A percentile compares a stretch with the other conserved stretches of the same genome.
Conservation (phyloP, 495 filamentous ascomycete genomes). For the Xylaria castorea region DNA sequence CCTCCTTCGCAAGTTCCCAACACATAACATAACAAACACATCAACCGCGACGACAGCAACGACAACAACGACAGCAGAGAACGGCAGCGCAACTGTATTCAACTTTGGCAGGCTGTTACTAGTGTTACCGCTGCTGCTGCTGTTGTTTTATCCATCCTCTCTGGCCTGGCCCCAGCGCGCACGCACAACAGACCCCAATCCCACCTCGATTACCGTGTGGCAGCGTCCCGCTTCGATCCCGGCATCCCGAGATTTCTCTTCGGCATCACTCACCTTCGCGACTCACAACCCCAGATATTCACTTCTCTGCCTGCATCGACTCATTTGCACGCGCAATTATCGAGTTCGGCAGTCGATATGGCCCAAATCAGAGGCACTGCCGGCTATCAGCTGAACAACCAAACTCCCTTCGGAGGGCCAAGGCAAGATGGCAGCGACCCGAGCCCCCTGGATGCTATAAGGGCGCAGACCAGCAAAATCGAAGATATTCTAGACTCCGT, state of each 20-base stretch:
- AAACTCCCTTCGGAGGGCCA: slow-evolving; percentile 69
- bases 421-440: slow-evolving; percentile 71
- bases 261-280: slow-evolving; percentile 2
- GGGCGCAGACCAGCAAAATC: slow-evolving; percentile 96
- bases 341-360: slow-evolving; percentile 58
- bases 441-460: slow-evolving; percentile 88
- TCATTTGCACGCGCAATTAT: slow-evolving; percentile 30
- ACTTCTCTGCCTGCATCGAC: slow-evolving; percentile 29
- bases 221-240: slow-evolving; percentile 1
- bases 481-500: slow-evolving; percentile 91
- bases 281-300: background rate
- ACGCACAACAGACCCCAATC: slow-evolving; percentile 11
- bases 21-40: too few relatives aligned
- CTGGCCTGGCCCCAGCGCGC: slow-evolving; percentile 1
- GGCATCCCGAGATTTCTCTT: slow-evolving; percentile 17
- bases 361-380: slow-evolving; percentile 96
- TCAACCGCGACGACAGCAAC: background rate
- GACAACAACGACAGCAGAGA: background rate
- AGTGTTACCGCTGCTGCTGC: background rate
- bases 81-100: background rate
- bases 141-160: background rate
- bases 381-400: slow-evolving; percentile 87
- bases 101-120: background rate
- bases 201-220: slow-evolving; percentile 10
- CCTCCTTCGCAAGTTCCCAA: background rate